Evolutionary conservation across 352 stramenopile genomes (phyloP).

Genomic region (Phytophthora melonis): DNA sequence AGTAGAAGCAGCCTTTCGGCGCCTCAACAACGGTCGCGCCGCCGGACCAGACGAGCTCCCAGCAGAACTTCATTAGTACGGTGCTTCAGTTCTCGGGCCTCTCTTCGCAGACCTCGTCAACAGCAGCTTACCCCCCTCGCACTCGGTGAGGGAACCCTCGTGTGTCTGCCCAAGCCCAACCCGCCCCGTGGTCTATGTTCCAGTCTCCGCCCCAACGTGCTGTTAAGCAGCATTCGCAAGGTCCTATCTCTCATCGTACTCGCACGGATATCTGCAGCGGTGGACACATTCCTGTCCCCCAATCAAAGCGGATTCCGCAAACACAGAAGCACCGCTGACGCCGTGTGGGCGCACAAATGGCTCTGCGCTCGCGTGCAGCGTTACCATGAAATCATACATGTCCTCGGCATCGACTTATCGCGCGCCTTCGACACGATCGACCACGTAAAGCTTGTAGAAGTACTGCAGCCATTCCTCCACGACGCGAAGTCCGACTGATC

Average conservation of each 20-base stretch:
- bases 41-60: neutral
- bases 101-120: neutral
- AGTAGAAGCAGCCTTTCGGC: neutral
- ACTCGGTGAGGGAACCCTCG: neutral
- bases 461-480: constrained; percentile 7
- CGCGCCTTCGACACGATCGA: constrained; percentile 21
- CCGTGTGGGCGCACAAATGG: constrained; percentile 11
- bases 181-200: constrained; percentile 1
- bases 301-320: constrained; percentile 1
- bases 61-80: neutral
- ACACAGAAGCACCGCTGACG: constrained; percentile 5
- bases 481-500: constrained; percentile 9
- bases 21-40: constrained; percentile 3
- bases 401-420: constrained; percentile 17
- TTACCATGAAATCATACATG: neutral
- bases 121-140: constrained; percentile 3
- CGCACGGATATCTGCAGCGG: neutral
- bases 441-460: constrained; percentile 2
- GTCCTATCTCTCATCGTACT: neutral
- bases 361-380: neutral
- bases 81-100: neutral
- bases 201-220: constrained; percentile 4
- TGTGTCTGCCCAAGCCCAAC: constrained; percentile 10
- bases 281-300: constrained; percentile 4
- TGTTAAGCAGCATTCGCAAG: neutral